Evolutionary conservation across 2,329 filamentous ascomycete species (phyloP), one percentile per base, ranked within the genome.

Genomic region (Monosporascus sp.): DNA sequence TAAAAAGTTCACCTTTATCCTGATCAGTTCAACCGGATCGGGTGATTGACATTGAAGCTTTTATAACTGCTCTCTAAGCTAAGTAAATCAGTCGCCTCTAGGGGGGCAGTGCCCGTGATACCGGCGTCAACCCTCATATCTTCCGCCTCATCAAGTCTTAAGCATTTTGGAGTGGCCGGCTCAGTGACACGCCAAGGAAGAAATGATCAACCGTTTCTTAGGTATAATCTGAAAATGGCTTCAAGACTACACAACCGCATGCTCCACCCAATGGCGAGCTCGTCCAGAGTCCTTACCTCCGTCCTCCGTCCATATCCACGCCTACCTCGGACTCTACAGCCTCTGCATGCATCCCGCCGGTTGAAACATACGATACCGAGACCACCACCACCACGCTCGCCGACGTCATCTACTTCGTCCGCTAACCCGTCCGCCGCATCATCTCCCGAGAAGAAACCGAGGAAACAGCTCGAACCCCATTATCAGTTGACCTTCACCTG

Each of bases 401-500:
- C 53, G 6, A 50, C 58, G 4, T 20, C 51, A 9, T 46, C 41
- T 3, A n/a, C 34, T 5, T 39, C 56, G 4, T 36, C 54, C 4
- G 18, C 48, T 17, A 42, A 24, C 50, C 20, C 42, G 46, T 20
- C 38, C 44, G 15, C 50, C 22, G 17, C 31, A 34, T 14, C 50
- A 37, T 3, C 48, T 2, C 36, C 68, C 64, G 15, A 68, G 24
- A 50, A 57, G 37, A 70, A 68, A 41, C 51, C 61, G 25, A 64
- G 68, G 59, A 62, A 61, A 60, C 58, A 60, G 4, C 67, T 58
- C 48, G 63, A 83, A 60, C 90, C 90, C 1, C 83, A 89, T 53
- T 99, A 97, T 73, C 81, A 90, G 61, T 79, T 99, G 59, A 89
- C 85, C 48, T 97, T 99, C 70, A 99, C 94, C 60, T 99, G 94